phyloP scores from a whole-genome alignment of 768 basidiomycete genomes.

The Collybia nuda region DNA sequence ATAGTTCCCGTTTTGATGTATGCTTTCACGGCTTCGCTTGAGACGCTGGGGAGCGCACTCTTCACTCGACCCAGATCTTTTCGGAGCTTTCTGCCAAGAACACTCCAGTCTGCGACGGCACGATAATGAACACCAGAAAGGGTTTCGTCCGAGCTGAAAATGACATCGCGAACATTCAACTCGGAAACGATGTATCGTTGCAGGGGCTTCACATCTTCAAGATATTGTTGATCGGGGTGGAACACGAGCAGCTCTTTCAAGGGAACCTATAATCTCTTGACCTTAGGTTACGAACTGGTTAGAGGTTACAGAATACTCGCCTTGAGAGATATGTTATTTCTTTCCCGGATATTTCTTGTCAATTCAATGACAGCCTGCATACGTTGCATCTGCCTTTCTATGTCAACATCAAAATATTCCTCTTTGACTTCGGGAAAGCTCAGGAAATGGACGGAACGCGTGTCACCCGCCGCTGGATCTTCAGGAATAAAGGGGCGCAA shows the following conservation, averaged over 20 bases:
- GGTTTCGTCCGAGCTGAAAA: constrained; percentile 87
- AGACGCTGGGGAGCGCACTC: constrained; percentile 76
- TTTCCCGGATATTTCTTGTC: constrained; percentile 84
- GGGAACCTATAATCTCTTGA: constrained; percentile 64
- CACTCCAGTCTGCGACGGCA: constrained; percentile 93
- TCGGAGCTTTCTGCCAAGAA: constrained; percentile 89
- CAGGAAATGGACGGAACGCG: constrained; percentile 94
- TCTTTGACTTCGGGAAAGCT: constrained; percentile 91
- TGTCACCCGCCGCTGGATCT: constrained; percentile 67
- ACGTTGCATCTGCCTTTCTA: constrained; percentile 91
- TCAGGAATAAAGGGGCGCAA: constrained; percentile 84
- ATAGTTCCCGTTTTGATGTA: constrained; percentile 78
- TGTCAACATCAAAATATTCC: constrained; percentile 91
- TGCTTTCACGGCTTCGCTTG: constrained; percentile 79
- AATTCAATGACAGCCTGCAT: constrained; percentile 97
- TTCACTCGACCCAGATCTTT: constrained; percentile 90
- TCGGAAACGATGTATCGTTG: constrained; percentile 91
- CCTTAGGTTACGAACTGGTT: constrained; percentile 2
- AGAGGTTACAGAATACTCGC: constrained; percentile 38
- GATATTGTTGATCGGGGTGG: constrained; percentile 83
- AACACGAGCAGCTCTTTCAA: constrained; percentile 91
- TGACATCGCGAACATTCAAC: constrained; percentile 88
- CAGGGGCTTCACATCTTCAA: constrained; percentile 82
- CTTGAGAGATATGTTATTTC: constrained; percentile 85
- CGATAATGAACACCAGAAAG: constrained; percentile 87